These are phyloP conservation scores for Rhodotorula babjevae DNA, from an alignment of 768 basidiomycete genomes.

Conservation along the genomic window DNA sequence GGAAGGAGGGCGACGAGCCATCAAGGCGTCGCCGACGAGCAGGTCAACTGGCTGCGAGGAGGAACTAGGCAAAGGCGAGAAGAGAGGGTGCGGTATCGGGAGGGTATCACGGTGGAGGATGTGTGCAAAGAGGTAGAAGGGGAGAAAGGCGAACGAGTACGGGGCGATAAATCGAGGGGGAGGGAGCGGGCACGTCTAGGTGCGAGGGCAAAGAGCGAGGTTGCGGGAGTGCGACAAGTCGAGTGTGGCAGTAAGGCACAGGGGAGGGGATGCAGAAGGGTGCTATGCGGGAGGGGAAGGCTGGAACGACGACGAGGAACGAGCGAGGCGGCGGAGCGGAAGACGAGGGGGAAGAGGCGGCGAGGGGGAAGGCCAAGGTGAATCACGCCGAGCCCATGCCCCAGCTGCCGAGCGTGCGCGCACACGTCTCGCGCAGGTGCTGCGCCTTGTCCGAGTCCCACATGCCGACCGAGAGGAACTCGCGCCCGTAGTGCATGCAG, in stretches of 20 bases:
- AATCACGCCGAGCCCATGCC: constrained; percentile 24
- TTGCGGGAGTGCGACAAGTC: neutral
- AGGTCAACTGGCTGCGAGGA: too few relatives aligned
- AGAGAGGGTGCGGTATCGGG: neutral
- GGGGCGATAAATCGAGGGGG: neutral
- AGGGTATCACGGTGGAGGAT: neutral
- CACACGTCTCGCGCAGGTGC: constrained; percentile 38
- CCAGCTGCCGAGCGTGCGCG: constrained; percentile 28
- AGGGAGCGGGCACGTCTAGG: neutral
- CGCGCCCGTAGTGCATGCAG: constrained; percentile 44
- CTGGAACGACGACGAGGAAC: neutral
- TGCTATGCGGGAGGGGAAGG: neutral
- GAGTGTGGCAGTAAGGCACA: too few relatives aligned
- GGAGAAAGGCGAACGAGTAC: neutral
- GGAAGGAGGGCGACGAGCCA: too few relatives aligned
- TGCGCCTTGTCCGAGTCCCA: constrained; percentile 43
- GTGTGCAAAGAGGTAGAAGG: neutral
- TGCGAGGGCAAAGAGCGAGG: neutral
- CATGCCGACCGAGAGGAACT: constrained; percentile 41
- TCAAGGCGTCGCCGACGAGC: too few relatives aligned
- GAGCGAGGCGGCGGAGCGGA: neutral
- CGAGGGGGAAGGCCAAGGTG: too few relatives aligned
- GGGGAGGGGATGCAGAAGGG: neutral
- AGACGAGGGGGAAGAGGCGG: neutral
- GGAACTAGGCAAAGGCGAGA: neutral